Evolutionary conservation across 768 basidiomycete genomes (phyloP), one percentile per base, ranked within the genome.

Genomic region (Boletus huronensis): DNA sequence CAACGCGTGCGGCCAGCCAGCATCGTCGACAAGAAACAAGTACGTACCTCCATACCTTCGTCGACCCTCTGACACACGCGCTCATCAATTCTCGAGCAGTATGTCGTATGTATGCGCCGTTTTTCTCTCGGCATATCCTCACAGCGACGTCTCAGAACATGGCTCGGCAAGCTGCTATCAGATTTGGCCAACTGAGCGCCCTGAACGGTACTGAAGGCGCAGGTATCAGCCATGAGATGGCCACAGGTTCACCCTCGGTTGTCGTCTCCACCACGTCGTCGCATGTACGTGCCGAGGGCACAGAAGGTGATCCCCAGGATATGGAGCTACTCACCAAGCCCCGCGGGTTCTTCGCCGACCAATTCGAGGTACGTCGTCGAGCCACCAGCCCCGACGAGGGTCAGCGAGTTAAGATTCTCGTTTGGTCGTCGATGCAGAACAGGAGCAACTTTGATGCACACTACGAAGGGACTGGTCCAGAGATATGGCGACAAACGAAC

Each of bases 11-110:
- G 93, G n/a, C 93, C 93, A 5, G 90, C 92, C 5, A 96, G 94
- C 61, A 98, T 98, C 57, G 89, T 99, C 13, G 96, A 98, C 74
- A 92, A 93, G 72, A 93, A 93, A 68, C 94, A 97, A 82, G 90
- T 87, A 48, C 39, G 78, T 61, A 36, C 50, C 32, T 32, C 28
- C 35, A 1, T 19, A 29, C 26, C 5, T 4, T n/a, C 23, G 16
- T n/a, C 38, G 23, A 31, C 17, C 9, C 31, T 13, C 26, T 36
- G 35, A 28, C 28, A 7, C 48, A 3, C 48, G 23, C 14, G 48
- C 19, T 53, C 47, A 64, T 31, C 39, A 7, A 7, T 52, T 14
- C 14, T 23, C 54, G 47, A 2, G 11, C 58, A 87, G 83, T 87
- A 85, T 64, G 86, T 88, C 52, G 85, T 88, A 72, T 65, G 84